Base-by-base conservation (phyloP, 352 stramenopile species). In the Pythium brassicae region DNA sequence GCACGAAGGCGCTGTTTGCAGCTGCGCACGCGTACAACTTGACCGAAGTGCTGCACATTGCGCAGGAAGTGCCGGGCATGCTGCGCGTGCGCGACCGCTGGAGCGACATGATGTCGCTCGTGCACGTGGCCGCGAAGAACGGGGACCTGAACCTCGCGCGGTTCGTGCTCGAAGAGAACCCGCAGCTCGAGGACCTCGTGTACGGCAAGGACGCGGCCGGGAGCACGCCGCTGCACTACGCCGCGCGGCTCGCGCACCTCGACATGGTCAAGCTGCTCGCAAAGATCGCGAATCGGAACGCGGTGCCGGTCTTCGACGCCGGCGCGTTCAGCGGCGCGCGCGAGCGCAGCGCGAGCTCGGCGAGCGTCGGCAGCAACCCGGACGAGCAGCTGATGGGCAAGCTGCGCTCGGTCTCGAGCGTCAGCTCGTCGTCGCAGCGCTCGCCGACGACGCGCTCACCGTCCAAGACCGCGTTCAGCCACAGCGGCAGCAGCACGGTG, bases 61-160 rank as follows among this genome's bases (percentile, higher is more conserved):
- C 83, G 3, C 86, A 94, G 57, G 76, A 93, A 34, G 72, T 87
- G 45, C 86, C 83, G 10, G 82, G 82, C 10, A 92, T 91, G 78
- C 53, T 93, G 11, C 80, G 84, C 12, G 79, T 93, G 4, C 80
- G 85, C 43, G 85, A 95, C 37, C 80, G 80, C 50, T 62, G 67
- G 25, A 71, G 86, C 59, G 75, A 94, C 34, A 86, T 91, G 78
- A 89, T 94, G 69, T 95, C 83, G 22, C 66, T 96, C 15, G 78
- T 96, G 26, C 88, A 97, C 69, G 83, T 92, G n/a, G 88, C 87
- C 0, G 86, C 84, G 2, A 91, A 91, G 59, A 95, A 94, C 58
- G 80, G 83, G 11, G 83, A 94, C 54, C 43, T 95, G 43, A 94
- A 91, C 53, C 61, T 95, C 20, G 82, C 81, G 25, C 78, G 79